These are phyloP conservation scores for Gossypium davidsonii DNA, from an alignment of 441 rosid species.

Conservation along the genomic window DNA sequence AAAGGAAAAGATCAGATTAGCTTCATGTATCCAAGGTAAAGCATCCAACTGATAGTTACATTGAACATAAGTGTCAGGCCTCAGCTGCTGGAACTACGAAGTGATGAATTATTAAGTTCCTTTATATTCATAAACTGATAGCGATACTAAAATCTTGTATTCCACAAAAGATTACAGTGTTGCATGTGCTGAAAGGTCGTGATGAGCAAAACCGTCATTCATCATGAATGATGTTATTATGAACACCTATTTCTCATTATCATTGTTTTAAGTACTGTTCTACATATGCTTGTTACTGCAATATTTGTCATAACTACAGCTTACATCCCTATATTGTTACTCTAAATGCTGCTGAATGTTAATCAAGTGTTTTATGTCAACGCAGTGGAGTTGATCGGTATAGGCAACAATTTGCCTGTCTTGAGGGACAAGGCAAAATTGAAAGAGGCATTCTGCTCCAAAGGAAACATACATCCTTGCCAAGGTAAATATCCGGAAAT, in stretches of 20 bases:
- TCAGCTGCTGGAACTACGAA: constrained; percentile 4
- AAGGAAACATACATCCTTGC: constrained; percentile 86
- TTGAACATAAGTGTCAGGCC: not conserved
- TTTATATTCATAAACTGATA: not conserved
- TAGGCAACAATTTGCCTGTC: constrained; percentile 86
- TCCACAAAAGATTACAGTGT: not conserved
- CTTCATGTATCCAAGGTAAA: constrained; percentile 94
- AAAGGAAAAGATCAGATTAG: constrained; percentile 76
- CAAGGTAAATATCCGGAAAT: constrained; percentile 47
- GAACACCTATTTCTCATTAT: not conserved
- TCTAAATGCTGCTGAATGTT: not conserved
- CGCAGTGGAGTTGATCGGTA: constrained; percentile 78
- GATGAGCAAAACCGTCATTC: not conserved
- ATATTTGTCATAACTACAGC: not conserved
- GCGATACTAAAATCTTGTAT: not conserved
- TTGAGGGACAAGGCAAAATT: constrained; percentile 69
- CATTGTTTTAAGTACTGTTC: not conserved
- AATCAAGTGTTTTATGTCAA: constrained; percentile 12
- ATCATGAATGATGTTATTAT: not conserved
- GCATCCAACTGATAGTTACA: not conserved
- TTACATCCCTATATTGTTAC: not conserved
- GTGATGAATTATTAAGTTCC: not conserved
- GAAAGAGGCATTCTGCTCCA: constrained; percentile 50
- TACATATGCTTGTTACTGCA: not conserved
- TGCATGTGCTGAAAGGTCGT: not conserved